Conservation (phyloP, 306 rosid species). For the Abrus precatorius region DNA sequence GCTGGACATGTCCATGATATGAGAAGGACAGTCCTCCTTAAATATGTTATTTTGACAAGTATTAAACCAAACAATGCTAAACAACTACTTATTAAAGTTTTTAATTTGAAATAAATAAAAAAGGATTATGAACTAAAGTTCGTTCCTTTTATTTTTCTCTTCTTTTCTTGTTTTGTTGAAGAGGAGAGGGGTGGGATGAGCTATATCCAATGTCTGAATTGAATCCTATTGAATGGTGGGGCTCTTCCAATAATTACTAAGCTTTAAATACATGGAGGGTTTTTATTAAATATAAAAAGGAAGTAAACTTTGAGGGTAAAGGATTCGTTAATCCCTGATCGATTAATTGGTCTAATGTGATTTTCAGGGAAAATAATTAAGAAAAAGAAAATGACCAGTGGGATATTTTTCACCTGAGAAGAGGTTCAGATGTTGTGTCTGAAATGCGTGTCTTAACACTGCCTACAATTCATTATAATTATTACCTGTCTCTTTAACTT, state of each 20-base stretch:
- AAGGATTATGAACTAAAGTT: conserved; percentile 40
- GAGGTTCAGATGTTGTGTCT: conserved; percentile 34
- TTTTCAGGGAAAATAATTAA: not conserved
- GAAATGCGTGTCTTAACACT: not conserved
- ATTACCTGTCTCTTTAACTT: conserved; percentile 27
- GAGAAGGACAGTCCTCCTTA: conserved; percentile 59
- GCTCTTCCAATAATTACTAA: not conserved
- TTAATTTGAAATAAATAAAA: conserved; percentile 22
- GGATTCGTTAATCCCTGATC: conserved; percentile 24
- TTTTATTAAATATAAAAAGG: conserved; percentile 35
- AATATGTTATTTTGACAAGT: conserved; percentile 57
- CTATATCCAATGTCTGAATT: conserved; percentile 30
- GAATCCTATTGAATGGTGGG: conserved; percentile 32
- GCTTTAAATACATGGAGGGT: not conserved
- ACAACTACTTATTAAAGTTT: conserved; percentile 2
- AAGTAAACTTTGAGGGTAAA: conserved; percentile 49
- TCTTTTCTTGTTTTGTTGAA: conserved; percentile 42
- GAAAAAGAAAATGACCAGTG: not conserved
- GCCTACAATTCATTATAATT: conserved; percentile 33
- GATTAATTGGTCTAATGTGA: conserved; percentile 42
- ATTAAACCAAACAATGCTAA: conserved; percentile 53
- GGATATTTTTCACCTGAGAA: conserved; percentile 32
- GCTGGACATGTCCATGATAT: conserved; percentile 63
- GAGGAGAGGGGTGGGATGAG: conserved; percentile 5
- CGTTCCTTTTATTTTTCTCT: conserved; percentile 24